A percentile compares a stretch with the other conserved stretches of the same genome.
These are phyloP conservation scores for Daldinia childiae DNA, from an alignment of 495 filamentous ascomycete genomes.

Conservation along the genomic window DNA sequence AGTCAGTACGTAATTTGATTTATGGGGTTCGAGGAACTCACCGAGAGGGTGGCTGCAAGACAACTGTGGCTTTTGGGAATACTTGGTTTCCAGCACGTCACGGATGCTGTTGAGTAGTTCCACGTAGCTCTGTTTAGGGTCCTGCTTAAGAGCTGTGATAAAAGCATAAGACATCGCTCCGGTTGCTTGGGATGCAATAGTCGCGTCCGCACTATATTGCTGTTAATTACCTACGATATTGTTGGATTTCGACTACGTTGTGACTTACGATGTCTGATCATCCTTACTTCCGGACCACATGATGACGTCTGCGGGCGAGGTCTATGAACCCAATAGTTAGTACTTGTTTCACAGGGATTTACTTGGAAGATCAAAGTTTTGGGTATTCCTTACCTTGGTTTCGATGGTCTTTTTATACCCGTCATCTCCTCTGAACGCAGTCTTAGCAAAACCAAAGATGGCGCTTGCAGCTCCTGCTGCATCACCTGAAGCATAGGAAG, in stretches of 20 bases:
- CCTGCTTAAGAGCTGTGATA: slow-evolving; percentile 87
- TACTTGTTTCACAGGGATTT: background rate
- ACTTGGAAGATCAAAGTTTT: background rate
- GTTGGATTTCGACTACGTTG: background rate
- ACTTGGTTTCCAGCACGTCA: slow-evolving; percentile 84
- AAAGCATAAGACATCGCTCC: slow-evolving; percentile 99
- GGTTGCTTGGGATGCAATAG: slow-evolving; percentile 80
- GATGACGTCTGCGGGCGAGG: slow-evolving; percentile 93
- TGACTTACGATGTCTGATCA: slow-evolving; percentile 84
- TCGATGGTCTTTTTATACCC: slow-evolving; percentile 80
- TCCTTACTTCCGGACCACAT: slow-evolving; percentile 99
- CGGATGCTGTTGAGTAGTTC: slow-evolving; percentile 93
- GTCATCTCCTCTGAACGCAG: slow-evolving; percentile 85
- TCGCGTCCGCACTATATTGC: slow-evolving; percentile 65
- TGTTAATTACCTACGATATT: slow-evolving; percentile 5
- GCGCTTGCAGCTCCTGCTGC: slow-evolving; percentile 76
- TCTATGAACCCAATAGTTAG: slow-evolving; percentile 50
- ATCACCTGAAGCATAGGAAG: slow-evolving; percentile 85
- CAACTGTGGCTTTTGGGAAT: slow-evolving; percentile 94
- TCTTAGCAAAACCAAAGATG: slow-evolving; percentile 83
- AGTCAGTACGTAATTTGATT: slow-evolving; percentile 34
- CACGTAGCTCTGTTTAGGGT: slow-evolving; percentile 95
- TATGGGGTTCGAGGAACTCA: slow-evolving; percentile 54
- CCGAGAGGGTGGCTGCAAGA: slow-evolving; percentile 95
- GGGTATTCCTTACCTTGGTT: slow-evolving; percentile 65